A percentile compares a stretch with the other conserved stretches of the same genome.
Evolutionary conservation across 331 rosid genomes (phyloP).

Genomic region (Malus hybrid): DNA sequence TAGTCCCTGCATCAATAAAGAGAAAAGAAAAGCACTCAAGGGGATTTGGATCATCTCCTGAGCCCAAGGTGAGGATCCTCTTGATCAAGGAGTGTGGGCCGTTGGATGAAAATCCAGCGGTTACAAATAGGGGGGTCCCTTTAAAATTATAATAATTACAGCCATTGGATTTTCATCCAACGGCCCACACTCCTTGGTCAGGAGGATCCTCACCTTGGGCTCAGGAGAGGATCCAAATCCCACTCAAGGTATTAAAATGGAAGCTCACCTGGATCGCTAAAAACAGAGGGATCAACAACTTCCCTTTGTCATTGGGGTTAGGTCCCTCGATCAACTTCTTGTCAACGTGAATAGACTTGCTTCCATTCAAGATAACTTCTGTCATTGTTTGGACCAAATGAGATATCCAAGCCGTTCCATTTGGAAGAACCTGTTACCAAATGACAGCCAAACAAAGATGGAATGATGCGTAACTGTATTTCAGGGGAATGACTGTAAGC

Average conservation of each 20-base stretch:
- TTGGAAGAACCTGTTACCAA: constrained; percentile 75
- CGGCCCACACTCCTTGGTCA: too few species aligned
- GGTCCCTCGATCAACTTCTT: constrained; percentile 88
- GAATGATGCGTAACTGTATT: neutral
- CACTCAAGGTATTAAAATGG: neutral
- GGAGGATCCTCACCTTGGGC: too few species aligned
- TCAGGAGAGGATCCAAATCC: too few species aligned
- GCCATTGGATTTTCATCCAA: too few species aligned
- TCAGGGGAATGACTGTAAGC: neutral
- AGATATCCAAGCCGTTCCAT: constrained; percentile 90
- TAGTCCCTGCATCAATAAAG: constrained; percentile 1
- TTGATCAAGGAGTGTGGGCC: too few species aligned
- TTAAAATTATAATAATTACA: too few species aligned
- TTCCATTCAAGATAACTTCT: constrained; percentile 48
- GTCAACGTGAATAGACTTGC: constrained; percentile 62
- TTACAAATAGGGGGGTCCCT: too few species aligned
- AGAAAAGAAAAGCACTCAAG: neutral
- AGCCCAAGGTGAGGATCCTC: too few species aligned
- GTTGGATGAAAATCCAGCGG: too few species aligned
- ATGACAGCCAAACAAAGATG: neutral
- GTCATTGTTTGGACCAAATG: constrained; percentile 69
- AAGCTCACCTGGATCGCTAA: constrained; percentile 57
- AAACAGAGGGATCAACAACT: constrained; percentile 68
- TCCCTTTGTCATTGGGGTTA: constrained; percentile 76
- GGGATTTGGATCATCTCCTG: too few species aligned